Base-by-base conservation (phyloP, 192 early-diverging fungal genomes). In the Lobosporangium transversale region DNA sequence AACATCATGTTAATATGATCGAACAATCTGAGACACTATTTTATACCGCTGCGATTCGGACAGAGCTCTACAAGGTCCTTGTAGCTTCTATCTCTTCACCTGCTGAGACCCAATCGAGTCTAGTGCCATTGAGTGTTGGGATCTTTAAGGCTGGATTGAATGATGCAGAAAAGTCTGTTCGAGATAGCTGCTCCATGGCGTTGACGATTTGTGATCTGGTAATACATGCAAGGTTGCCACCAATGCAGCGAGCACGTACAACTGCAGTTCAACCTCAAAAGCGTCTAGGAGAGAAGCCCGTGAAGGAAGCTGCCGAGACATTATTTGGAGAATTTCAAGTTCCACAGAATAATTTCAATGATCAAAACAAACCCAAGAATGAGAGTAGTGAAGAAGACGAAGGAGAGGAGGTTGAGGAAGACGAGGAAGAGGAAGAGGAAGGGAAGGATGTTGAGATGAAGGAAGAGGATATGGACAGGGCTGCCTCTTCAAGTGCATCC, bases 201-300 rank as follows among this genome's bases (percentile, higher is more conserved):
- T 66, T 88, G 53, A 73, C 79, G 0, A 75, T 85, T 35, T 88
- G 87, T 66, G 87, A 88, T 54, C 44, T 88, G 31, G 80, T 88
- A 20, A 73, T 78, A 53, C 87, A 88, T 53, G 62, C 65, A 53
- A 74, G 85, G 17, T 43, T 88, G 56, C 87, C 87, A 57, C 85
- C 87, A 30, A 74, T 86, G 61, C 69, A 78, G 37, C 60, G 78
- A 24, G 62, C 78, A 17, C 50, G 64, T 14, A 71, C 75, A 0
- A 36, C 62, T n/a, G 44, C 52, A 32, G 40, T 55, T 21, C 27
- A 62, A 20, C 23, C 53, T 17, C 61, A 44, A 21, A 66, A 66
- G 44, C n/a, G n/a, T n/a, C n/a, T n/a, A n/a, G 63, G 71, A 21
- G 63, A 75, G 50, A 60, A 49, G 32, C 51, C 71, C 21, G 58